Conservation (phyloP, 805 yeast genomes). For the Starmera dryadoides region DNA sequence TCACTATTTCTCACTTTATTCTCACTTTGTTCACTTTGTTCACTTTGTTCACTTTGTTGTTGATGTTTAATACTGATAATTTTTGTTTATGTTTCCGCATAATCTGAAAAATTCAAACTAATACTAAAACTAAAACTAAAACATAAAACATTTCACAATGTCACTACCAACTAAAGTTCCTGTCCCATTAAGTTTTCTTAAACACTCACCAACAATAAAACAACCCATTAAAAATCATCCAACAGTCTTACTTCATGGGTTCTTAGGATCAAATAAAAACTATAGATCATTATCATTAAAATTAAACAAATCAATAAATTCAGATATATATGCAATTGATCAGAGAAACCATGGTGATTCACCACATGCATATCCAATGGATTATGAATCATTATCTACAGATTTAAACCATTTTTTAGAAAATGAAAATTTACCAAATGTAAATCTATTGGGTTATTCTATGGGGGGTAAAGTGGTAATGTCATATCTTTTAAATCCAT, state of each 20-base stretch:
- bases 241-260: slow-evolving; percentile 40
- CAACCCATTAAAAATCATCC: slow-evolving; percentile 17
- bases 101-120: too few species aligned
- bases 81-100: too few species aligned
- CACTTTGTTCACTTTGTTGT: slow-evolving; percentile 14
- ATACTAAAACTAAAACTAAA: not conserved
- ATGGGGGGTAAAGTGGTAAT: slow-evolving; percentile 52
- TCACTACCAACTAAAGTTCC: slow-evolving; percentile 3
- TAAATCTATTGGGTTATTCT: slow-evolving; percentile 38
- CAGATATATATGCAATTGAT: slow-evolving; percentile 36
- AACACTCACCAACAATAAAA: not conserved
- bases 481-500: slow-evolving; percentile 27
- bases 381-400: slow-evolving; percentile 31
- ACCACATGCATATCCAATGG: slow-evolving; percentile 35
- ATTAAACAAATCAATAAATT: slow-evolving; percentile 23
- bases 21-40: slow-evolving; percentile 14
- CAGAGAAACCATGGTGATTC: slow-evolving; percentile 46
- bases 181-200: slow-evolving; percentile 1
- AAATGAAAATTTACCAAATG: slow-evolving; percentile 16
- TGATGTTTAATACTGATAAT: not conserved
- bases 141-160: not conserved
- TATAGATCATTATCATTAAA: slow-evolving; percentile 30
- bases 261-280: slow-evolving; percentile 38
- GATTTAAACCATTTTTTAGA: slow-evolving; percentile 34
- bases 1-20: slow-evolving; percentile 6